Conservation (phyloP, 805 yeast species). For the Lipomyces japonicus region DNA sequence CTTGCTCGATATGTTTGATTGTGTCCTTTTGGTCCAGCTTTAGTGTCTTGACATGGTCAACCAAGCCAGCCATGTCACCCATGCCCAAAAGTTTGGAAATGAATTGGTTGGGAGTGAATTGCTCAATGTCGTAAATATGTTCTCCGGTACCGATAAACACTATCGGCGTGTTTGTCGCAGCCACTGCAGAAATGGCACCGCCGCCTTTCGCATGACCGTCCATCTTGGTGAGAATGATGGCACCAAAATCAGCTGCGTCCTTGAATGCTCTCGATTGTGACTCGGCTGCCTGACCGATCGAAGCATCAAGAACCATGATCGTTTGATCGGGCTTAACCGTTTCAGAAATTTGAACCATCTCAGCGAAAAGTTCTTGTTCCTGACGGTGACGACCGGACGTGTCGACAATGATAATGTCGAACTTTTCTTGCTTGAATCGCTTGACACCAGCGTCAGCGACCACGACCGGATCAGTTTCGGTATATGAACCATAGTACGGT, state of each 20-base stretch:
- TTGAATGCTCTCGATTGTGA: slow-evolving; percentile 91
- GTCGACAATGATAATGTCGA: slow-evolving; percentile 91
- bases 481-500: slow-evolving; percentile 91
- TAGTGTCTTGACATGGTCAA: slow-evolving; percentile 88
- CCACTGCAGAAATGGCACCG: slow-evolving; percentile 99
- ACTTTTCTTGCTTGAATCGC: slow-evolving; percentile 83
- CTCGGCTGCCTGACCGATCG: slow-evolving; percentile 98
- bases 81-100: slow-evolving; percentile 90
- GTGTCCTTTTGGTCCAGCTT: slow-evolving; percentile 81
- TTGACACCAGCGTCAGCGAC: slow-evolving; percentile 90
- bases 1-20: slow-evolving; percentile 88
- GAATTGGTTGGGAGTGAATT: slow-evolving; percentile 83
- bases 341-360: slow-evolving; percentile 88
- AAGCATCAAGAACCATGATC: slow-evolving; percentile 94
- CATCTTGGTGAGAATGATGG: slow-evolving; percentile 91
- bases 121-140: slow-evolving; percentile 88
- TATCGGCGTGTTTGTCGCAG: slow-evolving; percentile 92
- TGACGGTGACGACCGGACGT: slow-evolving; percentile 98
- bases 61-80: slow-evolving; percentile 88
- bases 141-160: slow-evolving; percentile 98
- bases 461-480: slow-evolving; percentile 91
- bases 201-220: slow-evolving; percentile 99
- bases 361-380: slow-evolving; percentile 84
- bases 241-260: slow-evolving; percentile 88
- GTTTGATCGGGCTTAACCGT: slow-evolving; percentile 93